Conservation (phyloP, 1,284 basidiomycete genomes). For the Cutaneotrichosporon dermatis region DNA sequence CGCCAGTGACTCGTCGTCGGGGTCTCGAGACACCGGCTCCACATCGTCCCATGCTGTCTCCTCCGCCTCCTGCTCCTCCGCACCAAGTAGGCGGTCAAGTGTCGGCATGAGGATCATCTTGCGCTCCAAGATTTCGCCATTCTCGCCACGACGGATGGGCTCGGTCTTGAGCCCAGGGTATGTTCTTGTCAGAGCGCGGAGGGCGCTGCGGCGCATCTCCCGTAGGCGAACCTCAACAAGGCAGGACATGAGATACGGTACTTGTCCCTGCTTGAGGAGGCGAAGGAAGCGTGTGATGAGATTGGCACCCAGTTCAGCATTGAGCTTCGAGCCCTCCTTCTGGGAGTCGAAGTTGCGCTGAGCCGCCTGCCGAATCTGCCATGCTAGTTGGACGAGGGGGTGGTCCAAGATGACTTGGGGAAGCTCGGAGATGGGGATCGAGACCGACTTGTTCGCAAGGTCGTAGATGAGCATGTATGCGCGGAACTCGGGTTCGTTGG, state of each 20-base stretch:
- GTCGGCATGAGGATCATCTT: constrained; percentile 34
- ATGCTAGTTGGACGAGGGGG: constrained; percentile 74
- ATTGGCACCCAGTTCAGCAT: constrained; percentile 54
- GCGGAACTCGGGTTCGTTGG: constrained; percentile 90
- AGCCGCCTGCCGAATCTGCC: constrained; percentile 71
- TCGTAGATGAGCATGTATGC: constrained; percentile 91
- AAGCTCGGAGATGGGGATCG: constrained; percentile 66
- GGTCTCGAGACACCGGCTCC: constrained; percentile 23
- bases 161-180: constrained; percentile 49
- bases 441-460: constrained; percentile 75
- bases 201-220: constrained; percentile 53
- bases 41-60: constrained; percentile 45
- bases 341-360: constrained; percentile 66
- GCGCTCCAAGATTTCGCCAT: constrained; percentile 35
- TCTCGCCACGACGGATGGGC: constrained; percentile 34
- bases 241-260: constrained; percentile 54
- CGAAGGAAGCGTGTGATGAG: constrained; percentile 58
- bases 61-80: constrained; percentile 48
- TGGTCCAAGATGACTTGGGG: constrained; percentile 66
- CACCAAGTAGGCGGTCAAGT: constrained; percentile 49
- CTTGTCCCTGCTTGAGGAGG: constrained; percentile 42
- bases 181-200: constrained; percentile 52
- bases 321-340: constrained; percentile 52
- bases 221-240: constrained; percentile 54
- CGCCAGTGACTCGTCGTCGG: constrained; percentile 30